Percentiles rank a stretch among this genome's conserved stretches.
Evolutionary conservation across 1,284 basidiomycete genomes (phyloP).

Genomic region (Tilletiopsis washingtonensis): DNA sequence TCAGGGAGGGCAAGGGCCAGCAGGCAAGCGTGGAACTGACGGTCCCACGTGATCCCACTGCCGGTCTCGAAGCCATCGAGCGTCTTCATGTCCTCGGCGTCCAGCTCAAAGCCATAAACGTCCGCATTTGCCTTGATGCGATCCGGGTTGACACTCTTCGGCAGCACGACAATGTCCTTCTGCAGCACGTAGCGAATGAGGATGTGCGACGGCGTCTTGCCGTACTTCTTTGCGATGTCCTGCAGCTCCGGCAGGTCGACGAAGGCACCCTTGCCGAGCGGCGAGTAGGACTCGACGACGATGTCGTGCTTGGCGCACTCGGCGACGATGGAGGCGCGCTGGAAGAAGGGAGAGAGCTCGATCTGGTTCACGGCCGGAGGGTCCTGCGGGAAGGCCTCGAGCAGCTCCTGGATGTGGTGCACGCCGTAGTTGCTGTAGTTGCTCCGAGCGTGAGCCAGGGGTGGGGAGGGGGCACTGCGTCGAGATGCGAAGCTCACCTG

Average conservation of each 20-base stretch:
- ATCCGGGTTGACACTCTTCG: conserved; percentile 63
- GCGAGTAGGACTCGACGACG: conserved; percentile 58
- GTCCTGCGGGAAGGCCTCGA: conserved; percentile 40
- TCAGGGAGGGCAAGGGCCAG: no score
- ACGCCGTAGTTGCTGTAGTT: conserved; percentile 20
- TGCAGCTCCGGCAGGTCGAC: conserved; percentile 10
- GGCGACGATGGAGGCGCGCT: conserved; percentile 66
- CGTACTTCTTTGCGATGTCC: conserved; percentile 51
- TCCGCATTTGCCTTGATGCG: conserved; percentile 64
- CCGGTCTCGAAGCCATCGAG: conserved; percentile 9
- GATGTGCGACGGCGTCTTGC: conserved; percentile 63
- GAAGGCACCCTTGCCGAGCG: conserved; percentile 10
- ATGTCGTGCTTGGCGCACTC: conserved; percentile 66
- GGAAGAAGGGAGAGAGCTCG: conserved; percentile 71
- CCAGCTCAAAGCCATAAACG: conserved; percentile 64
- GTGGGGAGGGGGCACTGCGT: not conserved
- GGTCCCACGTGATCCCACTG: conserved; percentile 9
- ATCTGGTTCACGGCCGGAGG: conserved; percentile 49
- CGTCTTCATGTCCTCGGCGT: conserved; percentile 56
- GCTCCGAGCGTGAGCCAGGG: no score
- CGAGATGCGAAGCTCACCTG: not conserved
- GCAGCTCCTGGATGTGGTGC: conserved; percentile 17
- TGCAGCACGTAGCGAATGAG: conserved; percentile 72
- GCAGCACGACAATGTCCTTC: conserved; percentile 55
- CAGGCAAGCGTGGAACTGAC: no score